These are phyloP conservation scores for Brassica napus DNA, from an alignment of 345 rosid species.

Conservation along the genomic window DNA sequence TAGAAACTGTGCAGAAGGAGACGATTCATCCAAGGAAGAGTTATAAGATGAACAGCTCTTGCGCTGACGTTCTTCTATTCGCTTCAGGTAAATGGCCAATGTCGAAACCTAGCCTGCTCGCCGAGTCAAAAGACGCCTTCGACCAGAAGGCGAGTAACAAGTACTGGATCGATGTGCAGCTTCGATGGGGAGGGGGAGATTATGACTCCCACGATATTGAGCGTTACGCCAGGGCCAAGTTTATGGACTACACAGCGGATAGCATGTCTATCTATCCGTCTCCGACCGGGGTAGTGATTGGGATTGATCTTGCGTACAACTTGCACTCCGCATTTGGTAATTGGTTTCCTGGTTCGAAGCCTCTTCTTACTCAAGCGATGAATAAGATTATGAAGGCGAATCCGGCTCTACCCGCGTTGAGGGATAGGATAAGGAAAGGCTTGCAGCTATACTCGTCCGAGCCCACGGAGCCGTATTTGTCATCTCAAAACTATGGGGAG, in stretches of 20 bases:
- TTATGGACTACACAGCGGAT: conserved; percentile 99
- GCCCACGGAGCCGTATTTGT: conserved; percentile 96
- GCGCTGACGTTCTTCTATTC: conserved; percentile 97
- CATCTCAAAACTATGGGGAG: conserved; percentile 98
- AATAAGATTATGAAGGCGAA: conserved; percentile 99
- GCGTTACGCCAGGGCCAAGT: conserved; percentile 95
- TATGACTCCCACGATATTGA: conserved; percentile 98
- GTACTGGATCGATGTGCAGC: conserved; percentile 98
- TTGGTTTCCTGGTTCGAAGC: conserved; percentile 99
- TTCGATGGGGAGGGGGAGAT: conserved; percentile 85
- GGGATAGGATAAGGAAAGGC: conserved; percentile 98
- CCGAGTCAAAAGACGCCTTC: conserved; percentile 95
- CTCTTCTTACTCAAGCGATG: conserved; percentile 97
- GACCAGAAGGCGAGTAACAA: conserved; percentile 99
- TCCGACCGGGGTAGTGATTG: conserved; percentile 99
- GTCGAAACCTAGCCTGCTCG: conserved; percentile 99
- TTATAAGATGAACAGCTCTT: conserved; percentile 99
- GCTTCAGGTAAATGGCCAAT: conserved; percentile 99
- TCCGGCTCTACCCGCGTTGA: conserved; percentile 92
- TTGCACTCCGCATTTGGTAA: conserved; percentile 98
- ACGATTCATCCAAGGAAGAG: conserved; percentile 99
- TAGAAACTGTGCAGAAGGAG: conserved; percentile 98
- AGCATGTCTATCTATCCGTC: conserved; percentile 99
- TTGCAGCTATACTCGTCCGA: conserved; percentile 97
- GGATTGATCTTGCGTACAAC: conserved; percentile 94